These are phyloP conservation scores for Furcasterigmium furcatum DNA, from an alignment of 2,329 filamentous ascomycete species.

Conservation along the genomic window DNA sequence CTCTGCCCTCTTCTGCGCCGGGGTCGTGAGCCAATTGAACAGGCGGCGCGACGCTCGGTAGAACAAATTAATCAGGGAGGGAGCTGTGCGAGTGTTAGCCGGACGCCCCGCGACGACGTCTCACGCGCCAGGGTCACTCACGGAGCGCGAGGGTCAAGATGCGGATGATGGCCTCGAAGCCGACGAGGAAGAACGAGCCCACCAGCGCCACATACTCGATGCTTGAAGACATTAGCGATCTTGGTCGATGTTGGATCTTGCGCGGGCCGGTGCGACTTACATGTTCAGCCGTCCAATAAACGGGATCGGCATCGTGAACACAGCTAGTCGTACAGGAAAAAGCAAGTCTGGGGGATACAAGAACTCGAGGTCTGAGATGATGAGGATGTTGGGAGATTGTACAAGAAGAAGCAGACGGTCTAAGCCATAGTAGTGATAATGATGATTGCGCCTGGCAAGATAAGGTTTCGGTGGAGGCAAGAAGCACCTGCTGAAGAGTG, in stretches of 20 bases:
- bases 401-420: background rate
- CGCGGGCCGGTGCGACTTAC: constrained; percentile 29
- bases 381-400: background rate
- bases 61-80: constrained; percentile 75
- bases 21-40: constrained; percentile 76
- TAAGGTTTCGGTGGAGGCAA: background rate
- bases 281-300: constrained; percentile 50
- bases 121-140: constrained; percentile 37
- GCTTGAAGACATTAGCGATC: constrained; percentile 34
- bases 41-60: constrained; percentile 78
- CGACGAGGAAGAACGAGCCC: constrained; percentile 78
- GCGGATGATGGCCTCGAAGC: constrained; percentile 78
- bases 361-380: constrained; percentile 4
- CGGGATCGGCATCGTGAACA: constrained; percentile 43
- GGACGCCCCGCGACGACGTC: background rate
- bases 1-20: constrained; percentile 64
- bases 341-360: constrained; percentile 2
- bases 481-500: background rate
- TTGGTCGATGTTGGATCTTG: constrained; percentile 4
- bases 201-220: constrained; percentile 85
- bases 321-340: background rate
- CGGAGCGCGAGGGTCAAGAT: constrained; percentile 85
- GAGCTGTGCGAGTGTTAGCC: constrained; percentile 46
- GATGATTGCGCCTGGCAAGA: background rate
- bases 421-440: too few relatives aligned